Base-by-base conservation (phyloP, 768 basidiomycete genomes). In the Agrocybe pediades region DNA sequence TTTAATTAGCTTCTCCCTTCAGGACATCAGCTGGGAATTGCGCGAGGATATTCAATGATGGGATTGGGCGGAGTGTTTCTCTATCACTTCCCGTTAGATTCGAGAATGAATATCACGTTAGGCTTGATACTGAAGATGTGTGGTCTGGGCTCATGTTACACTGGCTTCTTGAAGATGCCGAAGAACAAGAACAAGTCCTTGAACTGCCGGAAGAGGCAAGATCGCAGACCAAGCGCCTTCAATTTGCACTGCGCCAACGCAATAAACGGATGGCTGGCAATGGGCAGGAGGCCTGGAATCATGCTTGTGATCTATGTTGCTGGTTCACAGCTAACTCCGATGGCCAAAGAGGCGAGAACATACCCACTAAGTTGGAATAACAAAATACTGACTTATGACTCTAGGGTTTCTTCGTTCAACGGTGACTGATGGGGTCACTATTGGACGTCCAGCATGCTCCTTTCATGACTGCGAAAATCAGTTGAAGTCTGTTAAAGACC, bases 401-500 rank as follows among this genome's bases (percentile, higher is more conserved):
- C 36, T 44, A 47, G 44, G 40, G 11, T 39, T 26, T 24, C 21
- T 62, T 21, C 54, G 57, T 13, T 49, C 63, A 6, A 56, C 56
- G 0, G 65, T 71, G 13, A 66, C 61, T 15, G 70, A 73, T 63
- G 68, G 71, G 6, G 59, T 73, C 21, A 63, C 63, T 9, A 60
- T 74, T 46, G 72, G 71, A 6, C 65, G 63, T 46, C 66, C 66
- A 1, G 66, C 67, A 39, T 74, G 72, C 49, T 55, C 45, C 11
- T 60, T n/a, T n/a, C 66, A 67, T 39, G 57, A 69, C 40, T 74
- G 72, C 54, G 46, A 56, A 2, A 50, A 9, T 0, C 51, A 41
- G n/a, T 20, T 52, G 19, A 23, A n/a, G 2, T 16, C 6, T 21
- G 24, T 29, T 1, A 44, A 44, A 11, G 25, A 52, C 36, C 25